Evolutionary conservation across 352 stramenopile genomes (phyloP).

Genomic region (Globisporangium spiculum): DNA sequence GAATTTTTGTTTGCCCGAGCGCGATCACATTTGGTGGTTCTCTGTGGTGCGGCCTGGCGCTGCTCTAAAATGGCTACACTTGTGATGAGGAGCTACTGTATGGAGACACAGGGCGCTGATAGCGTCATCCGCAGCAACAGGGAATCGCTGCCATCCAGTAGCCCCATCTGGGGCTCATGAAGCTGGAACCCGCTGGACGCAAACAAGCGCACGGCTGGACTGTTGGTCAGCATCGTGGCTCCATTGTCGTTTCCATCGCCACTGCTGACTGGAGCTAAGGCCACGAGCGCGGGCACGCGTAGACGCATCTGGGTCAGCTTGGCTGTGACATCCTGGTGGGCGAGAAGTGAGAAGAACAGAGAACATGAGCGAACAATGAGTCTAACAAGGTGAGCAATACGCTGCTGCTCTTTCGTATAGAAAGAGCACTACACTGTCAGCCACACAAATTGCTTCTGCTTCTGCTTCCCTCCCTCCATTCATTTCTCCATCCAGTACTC

Average conservation of each 20-base stretch:
- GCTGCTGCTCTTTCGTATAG: background rate
- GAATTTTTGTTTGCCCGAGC: background rate
- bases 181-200: background rate
- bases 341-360: background rate
- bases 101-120: background rate
- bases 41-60: background rate
- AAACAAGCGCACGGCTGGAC: background rate
- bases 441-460: background rate
- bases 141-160: too few relatives aligned
- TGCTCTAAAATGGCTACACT: constrained; percentile 1
- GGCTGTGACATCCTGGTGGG: background rate
- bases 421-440: background rate
- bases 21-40: background rate
- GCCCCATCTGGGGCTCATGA: too few relatives aligned
- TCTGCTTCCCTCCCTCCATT: too few relatives aligned
- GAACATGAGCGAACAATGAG: background rate
- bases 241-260: background rate
- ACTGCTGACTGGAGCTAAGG: background rate
- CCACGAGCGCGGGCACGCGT: background rate
- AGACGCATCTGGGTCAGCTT: constrained; percentile 6
- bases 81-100: background rate
- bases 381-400: background rate
- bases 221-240: background rate
- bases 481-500: too few relatives aligned
- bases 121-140: background rate